Evolutionary conservation across 163 green algal genomes (phyloP).

Genomic region (Chlorella variabilis): DNA sequence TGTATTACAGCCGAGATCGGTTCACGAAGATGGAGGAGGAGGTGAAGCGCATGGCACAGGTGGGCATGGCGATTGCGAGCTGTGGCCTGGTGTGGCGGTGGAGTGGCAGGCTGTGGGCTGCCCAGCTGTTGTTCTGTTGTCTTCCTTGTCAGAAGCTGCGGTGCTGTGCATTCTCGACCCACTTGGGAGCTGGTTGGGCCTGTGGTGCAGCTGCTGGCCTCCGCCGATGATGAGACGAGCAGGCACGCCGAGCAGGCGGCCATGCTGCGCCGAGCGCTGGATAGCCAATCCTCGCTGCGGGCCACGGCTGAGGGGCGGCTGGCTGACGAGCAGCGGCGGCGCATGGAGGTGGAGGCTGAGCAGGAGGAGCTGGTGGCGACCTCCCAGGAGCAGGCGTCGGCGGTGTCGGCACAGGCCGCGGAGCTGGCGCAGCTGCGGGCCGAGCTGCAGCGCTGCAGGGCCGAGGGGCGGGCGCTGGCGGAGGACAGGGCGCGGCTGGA

Average conservation of each 20-base stretch:
- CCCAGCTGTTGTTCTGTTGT: too few species aligned
- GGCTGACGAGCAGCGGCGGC: slow-evolving; percentile 2
- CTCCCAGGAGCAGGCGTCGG: not conserved
- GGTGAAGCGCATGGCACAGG: slow-evolving; percentile 1
- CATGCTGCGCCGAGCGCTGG: not conserved
- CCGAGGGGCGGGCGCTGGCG: slow-evolving; percentile 7
- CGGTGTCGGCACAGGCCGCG: not conserved
- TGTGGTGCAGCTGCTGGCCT: slow-evolving; percentile 8
- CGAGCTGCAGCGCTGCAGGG: slow-evolving; percentile 6
- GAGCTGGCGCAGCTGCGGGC: slow-evolving; percentile 1
- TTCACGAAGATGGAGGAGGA: slow-evolving; percentile 12
- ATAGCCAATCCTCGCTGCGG: not conserved
- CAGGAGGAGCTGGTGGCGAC: slow-evolving; percentile 11
- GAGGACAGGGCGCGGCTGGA: slow-evolving; percentile 38
- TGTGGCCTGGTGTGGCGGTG: too few species aligned
- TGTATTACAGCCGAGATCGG: slow-evolving; percentile 18
- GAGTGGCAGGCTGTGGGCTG: too few species aligned
- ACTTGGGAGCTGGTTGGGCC: too few species aligned
- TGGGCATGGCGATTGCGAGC: not conserved
- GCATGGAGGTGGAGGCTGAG: slow-evolving; percentile 10
- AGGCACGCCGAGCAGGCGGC: not conserved
- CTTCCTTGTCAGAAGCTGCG: too few species aligned
- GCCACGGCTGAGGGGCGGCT: not conserved
- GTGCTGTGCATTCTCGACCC: too few species aligned
- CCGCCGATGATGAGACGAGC: slow-evolving; percentile 20